Evolutionary conservation across 176 grass and related monocot genomes (phyloP).

Genomic region (Oryza meyeriana): DNA sequence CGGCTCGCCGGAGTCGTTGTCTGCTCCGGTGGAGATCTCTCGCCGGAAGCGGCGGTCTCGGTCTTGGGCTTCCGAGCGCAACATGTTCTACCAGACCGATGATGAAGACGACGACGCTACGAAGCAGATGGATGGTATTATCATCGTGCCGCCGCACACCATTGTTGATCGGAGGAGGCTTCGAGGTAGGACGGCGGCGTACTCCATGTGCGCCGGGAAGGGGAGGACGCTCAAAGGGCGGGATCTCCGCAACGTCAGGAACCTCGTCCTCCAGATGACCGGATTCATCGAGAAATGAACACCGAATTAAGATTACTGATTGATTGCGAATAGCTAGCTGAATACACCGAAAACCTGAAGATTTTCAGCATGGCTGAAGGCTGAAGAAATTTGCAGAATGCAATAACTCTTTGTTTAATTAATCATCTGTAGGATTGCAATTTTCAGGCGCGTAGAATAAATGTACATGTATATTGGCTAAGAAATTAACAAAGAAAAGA

Average conservation of each 20-base stretch:
- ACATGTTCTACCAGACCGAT: neutral
- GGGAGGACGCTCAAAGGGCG: slow-evolving; percentile 86
- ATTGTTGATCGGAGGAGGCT: slow-evolving; percentile 24
- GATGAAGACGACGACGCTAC: neutral
- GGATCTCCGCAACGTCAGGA: slow-evolving; percentile 57
- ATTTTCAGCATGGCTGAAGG: neutral
- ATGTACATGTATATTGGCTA: slow-evolving; percentile 1
- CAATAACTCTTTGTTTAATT: neutral
- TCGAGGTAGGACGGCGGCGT: slow-evolving; percentile 29
- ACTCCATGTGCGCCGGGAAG: slow-evolving; percentile 67
- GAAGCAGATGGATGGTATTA: neutral
- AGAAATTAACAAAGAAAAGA: neutral
- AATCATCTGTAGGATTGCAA: neutral
- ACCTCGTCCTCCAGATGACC: slow-evolving; percentile 63
- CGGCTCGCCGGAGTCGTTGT: neutral
- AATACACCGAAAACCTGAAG: neutral
- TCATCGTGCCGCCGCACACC: slow-evolving; percentile 46
- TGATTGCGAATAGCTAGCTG: neutral
- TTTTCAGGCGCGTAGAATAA: neutral
- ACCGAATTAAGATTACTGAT: neutral
- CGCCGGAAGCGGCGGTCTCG: slow-evolving; percentile 38
- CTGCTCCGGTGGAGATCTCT: slow-evolving; percentile 37
- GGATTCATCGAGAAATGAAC: slow-evolving; percentile 77
- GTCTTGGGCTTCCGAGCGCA: slow-evolving; percentile 36
- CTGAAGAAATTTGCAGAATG: neutral